Evolutionary conservation across 192 early-diverging fungal genomes (phyloP).

Genomic region (Rhizoclosmatium globosum): DNA sequence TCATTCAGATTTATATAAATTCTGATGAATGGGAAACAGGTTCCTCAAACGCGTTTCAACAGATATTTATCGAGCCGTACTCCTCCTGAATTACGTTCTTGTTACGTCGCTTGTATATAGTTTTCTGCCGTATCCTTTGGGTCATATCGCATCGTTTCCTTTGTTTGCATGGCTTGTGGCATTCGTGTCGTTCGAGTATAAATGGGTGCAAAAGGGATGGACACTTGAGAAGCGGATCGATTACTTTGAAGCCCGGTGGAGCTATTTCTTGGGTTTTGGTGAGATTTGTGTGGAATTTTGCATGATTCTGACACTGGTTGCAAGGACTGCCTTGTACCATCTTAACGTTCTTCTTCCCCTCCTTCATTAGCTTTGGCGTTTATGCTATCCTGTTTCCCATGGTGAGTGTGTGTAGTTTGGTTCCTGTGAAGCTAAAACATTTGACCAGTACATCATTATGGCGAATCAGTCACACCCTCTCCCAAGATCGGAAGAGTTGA

Average conservation of each 20-base stretch:
- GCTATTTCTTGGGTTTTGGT: constrained; percentile 74
- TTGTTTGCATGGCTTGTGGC: constrained; percentile 49
- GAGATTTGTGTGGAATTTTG: constrained; percentile 7
- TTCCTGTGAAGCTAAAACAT: background rate
- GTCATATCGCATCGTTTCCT: constrained; percentile 52
- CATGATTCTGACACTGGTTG: background rate
- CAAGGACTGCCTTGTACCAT: constrained; percentile 54
- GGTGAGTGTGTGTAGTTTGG: constrained; percentile 37
- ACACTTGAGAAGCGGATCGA: constrained; percentile 56
- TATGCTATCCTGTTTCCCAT: constrained; percentile 61
- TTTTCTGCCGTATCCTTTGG: constrained; percentile 45
- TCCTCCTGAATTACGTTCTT: constrained; percentile 56
- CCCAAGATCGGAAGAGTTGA: constrained; percentile 27
- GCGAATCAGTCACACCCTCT: constrained; percentile 56
- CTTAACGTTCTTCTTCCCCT: constrained; percentile 58
- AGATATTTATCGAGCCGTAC: constrained; percentile 56
- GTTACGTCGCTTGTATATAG: constrained; percentile 38
- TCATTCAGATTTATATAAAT: no score
- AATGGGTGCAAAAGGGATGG: constrained; percentile 62
- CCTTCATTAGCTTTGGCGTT: constrained; percentile 53
- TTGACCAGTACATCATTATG: constrained; percentile 60
- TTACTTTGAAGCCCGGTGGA: constrained; percentile 66
- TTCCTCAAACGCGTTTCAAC: constrained; percentile 44
- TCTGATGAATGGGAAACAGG: constrained; percentile 2
- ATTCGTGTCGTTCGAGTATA: constrained; percentile 68